Evolutionary conservation across 805 yeast genomes (phyloP), one percentile per base, ranked within the genome.

Genomic region (Lipomyces sp.): DNA sequence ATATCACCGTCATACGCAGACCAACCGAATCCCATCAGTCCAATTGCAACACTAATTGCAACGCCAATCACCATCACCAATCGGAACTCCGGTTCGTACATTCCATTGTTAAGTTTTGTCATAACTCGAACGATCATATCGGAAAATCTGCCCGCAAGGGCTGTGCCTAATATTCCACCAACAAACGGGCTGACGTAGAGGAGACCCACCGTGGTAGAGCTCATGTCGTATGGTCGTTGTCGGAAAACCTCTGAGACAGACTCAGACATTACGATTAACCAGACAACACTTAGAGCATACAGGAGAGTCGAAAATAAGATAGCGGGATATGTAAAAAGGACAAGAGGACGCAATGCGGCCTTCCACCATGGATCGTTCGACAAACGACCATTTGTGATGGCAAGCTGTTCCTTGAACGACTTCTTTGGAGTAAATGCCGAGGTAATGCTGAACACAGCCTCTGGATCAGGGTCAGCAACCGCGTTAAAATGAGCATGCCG

Each of bases 1-100:
- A 75, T 69, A 71, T 85, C 86, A 18, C 78, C 71, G 3, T 74
- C 79, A 30, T 79, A 75, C 0, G 86, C 75, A 2, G 87, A 79
- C 89, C 89, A 86, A 3, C 90, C 90, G 73, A 83, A 86, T 4
- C 89, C 90, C 80, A 86, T 82, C 55, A 86, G 77, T 2, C 89
- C 90, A 53, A 84, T 77, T 4, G 80, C 62, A 8, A 79, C 77
- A 1, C 84, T 64, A 10, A 84, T 67, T 64, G 81, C 74, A 24
- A 85, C 82, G 0, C 87, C 87, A 13, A 83, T 45, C 29, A 85
- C 75, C 87, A 86, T 84, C 32, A 85, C 66, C 45, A 86, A 76
- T 39, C 89, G 78, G 73, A 83, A 85, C 74, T 86, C 90, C 2
- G 90, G 89, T 76, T 86, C 90, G 74, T 86, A 86, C 4, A 83